Percentiles rank a stretch among this genome's conserved stretches.
Evolutionary conservation across 2,329 filamentous ascomycete genomes (phyloP).

Genomic region (Monosporascus sp.): DNA sequence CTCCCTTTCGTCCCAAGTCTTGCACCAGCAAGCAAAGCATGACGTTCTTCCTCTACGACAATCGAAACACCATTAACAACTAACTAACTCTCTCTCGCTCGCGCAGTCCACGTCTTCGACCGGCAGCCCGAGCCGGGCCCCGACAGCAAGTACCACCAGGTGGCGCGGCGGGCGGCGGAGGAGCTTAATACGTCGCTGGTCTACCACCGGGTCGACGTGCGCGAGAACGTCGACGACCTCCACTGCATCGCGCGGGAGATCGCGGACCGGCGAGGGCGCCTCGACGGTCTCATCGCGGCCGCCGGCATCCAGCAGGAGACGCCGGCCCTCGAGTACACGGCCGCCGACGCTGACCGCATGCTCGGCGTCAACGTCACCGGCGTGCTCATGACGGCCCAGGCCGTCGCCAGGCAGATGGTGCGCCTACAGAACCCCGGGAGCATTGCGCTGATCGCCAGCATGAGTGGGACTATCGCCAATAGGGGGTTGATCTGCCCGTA

Average conservation of each 20-base stretch:
- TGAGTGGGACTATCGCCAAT: conserved; percentile 64
- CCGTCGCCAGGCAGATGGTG: conserved; percentile 73
- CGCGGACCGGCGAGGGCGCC: conserved; percentile 60
- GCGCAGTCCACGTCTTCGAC: conserved; percentile 63
- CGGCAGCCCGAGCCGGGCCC: conserved; percentile 49
- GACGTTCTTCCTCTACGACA: too few species aligned
- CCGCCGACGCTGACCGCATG: conserved; percentile 70
- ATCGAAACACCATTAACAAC: neutral
- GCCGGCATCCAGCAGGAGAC: conserved; percentile 78
- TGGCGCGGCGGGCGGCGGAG: conserved; percentile 57
- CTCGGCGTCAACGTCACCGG: conserved; percentile 85
- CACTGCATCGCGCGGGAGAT: conserved; percentile 65
- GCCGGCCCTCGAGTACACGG: conserved; percentile 72
- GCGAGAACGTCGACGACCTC: conserved; percentile 57
- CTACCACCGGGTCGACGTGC: conserved; percentile 77
- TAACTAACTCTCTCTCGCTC: neutral
- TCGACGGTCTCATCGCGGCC: conserved; percentile 72
- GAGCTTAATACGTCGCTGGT: conserved; percentile 63
- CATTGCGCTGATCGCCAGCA: conserved; percentile 63
- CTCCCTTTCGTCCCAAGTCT: neutral
- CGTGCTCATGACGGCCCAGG: conserved; percentile 78
- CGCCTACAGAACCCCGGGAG: conserved; percentile 52
- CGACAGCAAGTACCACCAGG: conserved; percentile 54
- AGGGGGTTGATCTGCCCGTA: conserved; percentile 55
- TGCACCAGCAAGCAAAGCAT: too few species aligned